Conservation (phyloP, 2,329 filamentous ascomycete species). For the Mariannaea elegans region DNA sequence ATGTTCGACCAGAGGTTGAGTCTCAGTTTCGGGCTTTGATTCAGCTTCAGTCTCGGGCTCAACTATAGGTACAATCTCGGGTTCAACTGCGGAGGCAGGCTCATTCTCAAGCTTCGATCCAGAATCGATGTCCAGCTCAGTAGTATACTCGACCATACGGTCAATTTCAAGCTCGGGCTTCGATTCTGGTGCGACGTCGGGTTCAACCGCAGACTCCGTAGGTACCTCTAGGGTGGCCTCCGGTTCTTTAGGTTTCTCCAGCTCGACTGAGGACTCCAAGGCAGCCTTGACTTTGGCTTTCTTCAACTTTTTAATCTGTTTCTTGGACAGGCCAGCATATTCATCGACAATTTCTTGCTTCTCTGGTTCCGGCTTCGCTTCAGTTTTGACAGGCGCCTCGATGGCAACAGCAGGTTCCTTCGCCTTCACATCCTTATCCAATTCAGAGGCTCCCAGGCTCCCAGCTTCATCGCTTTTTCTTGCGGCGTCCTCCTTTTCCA, state of each 20-base stretch:
- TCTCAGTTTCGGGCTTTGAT: conserved; percentile 39
- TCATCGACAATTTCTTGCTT: conserved; percentile 33
- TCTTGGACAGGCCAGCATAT: conserved; percentile 39
- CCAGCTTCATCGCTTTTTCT: conserved; percentile 33
- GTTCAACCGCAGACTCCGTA: conserved; percentile 27
- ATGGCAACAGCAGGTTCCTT: conserved; percentile 27
- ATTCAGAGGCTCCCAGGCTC: conserved; percentile 29
- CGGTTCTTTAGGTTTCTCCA: conserved; percentile 29
- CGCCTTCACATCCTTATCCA: conserved; percentile 26
- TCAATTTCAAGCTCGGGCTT: conserved; percentile 21
- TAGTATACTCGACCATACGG: conserved; percentile 18
- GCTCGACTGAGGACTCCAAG: conserved; percentile 25
- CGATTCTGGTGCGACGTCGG: conserved; percentile 31
- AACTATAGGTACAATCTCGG: conserved; percentile 39
- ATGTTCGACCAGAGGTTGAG: conserved; percentile 30
- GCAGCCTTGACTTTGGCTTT: conserved; percentile 36
- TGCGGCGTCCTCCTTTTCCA: conserved; percentile 39
- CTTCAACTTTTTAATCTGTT: conserved; percentile 38
- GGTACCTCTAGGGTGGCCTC: conserved; percentile 23
- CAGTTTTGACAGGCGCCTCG: conserved; percentile 29
- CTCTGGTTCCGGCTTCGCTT: conserved; percentile 30
- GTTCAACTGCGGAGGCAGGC: conserved; percentile 27
- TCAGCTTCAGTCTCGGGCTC: conserved; percentile 41
- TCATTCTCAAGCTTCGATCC: conserved; percentile 34
- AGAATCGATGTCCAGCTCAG: conserved; percentile 25